Percentiles rank a stretch among this genome's conserved stretches.
phyloP scores from a whole-genome alignment of 2,329 filamentous ascomycete species.

The Keithomyces neogunnii region DNA sequence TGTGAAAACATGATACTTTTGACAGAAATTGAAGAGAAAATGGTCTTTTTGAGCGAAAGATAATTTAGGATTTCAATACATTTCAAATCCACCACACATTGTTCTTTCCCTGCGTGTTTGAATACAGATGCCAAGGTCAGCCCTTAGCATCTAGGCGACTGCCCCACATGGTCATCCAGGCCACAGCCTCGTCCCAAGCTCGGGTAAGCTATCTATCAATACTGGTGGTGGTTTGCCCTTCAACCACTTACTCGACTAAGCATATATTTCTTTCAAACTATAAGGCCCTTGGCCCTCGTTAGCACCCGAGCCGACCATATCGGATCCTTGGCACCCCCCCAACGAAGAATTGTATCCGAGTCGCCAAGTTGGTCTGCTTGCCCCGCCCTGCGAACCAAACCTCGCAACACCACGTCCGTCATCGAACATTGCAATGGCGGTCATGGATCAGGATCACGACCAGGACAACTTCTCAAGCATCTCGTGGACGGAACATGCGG shows the following conservation, averaged over 20 bases:
- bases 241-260: background rate
- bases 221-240: background rate
- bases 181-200: no score
- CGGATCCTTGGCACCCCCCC: background rate
- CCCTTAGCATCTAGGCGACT: no score
- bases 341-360: background rate
- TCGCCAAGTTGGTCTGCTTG: background rate
- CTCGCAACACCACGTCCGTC: background rate
- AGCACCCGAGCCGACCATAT: background rate
- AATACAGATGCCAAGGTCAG: no score
- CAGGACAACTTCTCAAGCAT: constrained; percentile 73
- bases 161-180: no score
- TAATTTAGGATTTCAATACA: no score
- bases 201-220: no score
- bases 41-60: no score
- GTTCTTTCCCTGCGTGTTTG: no score
- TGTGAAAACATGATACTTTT: no score
- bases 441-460: constrained; percentile 46
- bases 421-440: constrained; percentile 19
- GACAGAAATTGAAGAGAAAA: no score
- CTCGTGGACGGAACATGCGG: constrained; percentile 61
- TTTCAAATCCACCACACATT: no score
- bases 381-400: background rate
- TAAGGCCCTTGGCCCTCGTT: background rate
- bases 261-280: no score